phyloP scores from a whole-genome alignment of 768 basidiomycete species.

The Lentinula guzmanii region DNA sequence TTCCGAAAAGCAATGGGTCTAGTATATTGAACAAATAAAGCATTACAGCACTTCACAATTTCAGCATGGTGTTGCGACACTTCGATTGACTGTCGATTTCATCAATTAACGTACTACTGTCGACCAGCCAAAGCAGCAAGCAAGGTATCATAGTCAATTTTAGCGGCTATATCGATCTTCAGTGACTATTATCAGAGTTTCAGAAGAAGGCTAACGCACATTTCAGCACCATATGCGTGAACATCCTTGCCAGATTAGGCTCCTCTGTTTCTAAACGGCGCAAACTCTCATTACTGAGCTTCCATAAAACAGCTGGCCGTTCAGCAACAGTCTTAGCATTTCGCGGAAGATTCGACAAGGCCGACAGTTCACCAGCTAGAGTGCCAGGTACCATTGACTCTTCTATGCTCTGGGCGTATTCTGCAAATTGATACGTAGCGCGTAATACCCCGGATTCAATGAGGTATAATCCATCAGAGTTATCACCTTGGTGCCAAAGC shows the following conservation, averaged over 20 bases:
- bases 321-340: slow-evolving; percentile 88
- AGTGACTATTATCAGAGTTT: neutral
- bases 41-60: too few species aligned
- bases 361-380: slow-evolving; percentile 86
- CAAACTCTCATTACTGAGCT: slow-evolving; percentile 55
- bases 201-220: slow-evolving; percentile 34
- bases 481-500: slow-evolving; percentile 76
- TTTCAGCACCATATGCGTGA: slow-evolving; percentile 68
- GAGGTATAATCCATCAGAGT: slow-evolving; percentile 80
- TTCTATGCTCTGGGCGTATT: slow-evolving; percentile 56
- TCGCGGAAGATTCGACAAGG: slow-evolving; percentile 68
- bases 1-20: too few species aligned
- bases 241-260: slow-evolving; percentile 58
- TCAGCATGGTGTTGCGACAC: too few species aligned
- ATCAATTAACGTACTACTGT: slow-evolving; percentile 7
- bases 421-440: slow-evolving; percentile 53
- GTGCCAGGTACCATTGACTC: slow-evolving; percentile 95
- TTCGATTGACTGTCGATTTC: too few species aligned
- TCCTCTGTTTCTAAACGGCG: slow-evolving; percentile 59
- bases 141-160: slow-evolving; percentile 56
- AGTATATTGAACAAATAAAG: too few species aligned
- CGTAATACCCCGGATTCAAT: slow-evolving; percentile 83
- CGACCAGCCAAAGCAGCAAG: slow-evolving; percentile 47
- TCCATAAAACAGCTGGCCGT: slow-evolving; percentile 76
- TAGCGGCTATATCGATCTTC: slow-evolving; percentile 37